phyloP scores from a whole-genome alignment of 345 rosid genomes.

The Gossypium rotundifolium region DNA sequence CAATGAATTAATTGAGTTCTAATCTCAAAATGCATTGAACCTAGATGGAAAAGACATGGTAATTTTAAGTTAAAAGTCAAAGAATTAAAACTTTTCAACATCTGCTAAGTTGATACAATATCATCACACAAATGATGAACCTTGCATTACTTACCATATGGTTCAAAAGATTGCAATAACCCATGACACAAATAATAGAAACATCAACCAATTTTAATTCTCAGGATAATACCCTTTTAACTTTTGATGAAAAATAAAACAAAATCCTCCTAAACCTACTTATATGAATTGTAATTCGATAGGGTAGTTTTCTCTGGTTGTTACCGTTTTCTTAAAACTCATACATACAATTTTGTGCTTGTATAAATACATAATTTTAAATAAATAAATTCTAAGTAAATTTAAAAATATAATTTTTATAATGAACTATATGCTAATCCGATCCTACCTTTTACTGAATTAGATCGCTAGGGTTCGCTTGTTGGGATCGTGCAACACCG shows the following conservation, averaged over 20 bases:
- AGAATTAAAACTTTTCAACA: not conserved
- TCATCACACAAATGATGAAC: not conserved
- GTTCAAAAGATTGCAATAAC: not conserved
- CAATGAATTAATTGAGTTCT: not conserved
- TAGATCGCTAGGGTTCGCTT: too few species aligned
- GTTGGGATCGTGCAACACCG: too few species aligned
- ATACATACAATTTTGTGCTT: too few species aligned
- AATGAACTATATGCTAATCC: too few species aligned
- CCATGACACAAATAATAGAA: not conserved
- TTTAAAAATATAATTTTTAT: too few species aligned
- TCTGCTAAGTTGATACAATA: not conserved
- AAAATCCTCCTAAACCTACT: not conserved
- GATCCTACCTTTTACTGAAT: too few species aligned
- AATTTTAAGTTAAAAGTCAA: not conserved
- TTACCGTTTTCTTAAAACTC: too few species aligned
- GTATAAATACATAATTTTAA: too few species aligned
- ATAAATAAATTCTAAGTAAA: too few species aligned
- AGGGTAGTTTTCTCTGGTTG: too few species aligned
- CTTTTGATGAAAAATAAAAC: not conserved
- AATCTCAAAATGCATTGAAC: not conserved
- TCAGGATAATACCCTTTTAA: not conserved
- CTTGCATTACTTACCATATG: not conserved
- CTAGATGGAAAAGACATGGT: not conserved
- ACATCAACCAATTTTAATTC: not conserved
- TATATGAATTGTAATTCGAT: too few species aligned